A percentile compares a stretch with the other conserved stretches of the same genome.
Conservation (phyloP, 441 rosid genomes). For the Euphorbia neoarborescens region DNA sequence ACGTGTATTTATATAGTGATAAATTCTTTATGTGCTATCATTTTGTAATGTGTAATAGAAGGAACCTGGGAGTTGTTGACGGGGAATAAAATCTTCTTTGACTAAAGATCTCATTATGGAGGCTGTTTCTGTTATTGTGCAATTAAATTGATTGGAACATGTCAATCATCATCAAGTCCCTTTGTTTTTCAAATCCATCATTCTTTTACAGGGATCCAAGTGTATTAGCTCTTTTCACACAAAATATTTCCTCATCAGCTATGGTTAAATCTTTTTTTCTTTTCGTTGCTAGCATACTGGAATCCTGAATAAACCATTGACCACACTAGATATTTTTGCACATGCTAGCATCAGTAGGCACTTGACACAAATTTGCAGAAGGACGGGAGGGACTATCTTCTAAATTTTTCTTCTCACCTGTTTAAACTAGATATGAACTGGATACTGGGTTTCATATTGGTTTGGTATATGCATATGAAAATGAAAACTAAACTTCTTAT, state of each 20-base stretch:
- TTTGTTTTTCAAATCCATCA: background rate
- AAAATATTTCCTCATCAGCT: too few relatives aligned
- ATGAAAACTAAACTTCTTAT: background rate
- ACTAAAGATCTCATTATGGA: background rate
- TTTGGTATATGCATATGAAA: background rate
- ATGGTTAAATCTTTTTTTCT: background rate
- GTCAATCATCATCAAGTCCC: background rate
- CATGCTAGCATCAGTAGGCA: background rate
- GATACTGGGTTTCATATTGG: constrained; percentile 1
- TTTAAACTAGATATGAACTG: background rate
- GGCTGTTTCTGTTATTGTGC: background rate
- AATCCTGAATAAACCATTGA: background rate
- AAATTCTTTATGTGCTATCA: background rate
- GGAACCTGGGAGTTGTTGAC: background rate
- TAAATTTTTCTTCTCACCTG: background rate
- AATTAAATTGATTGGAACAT: background rate
- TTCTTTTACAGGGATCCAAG: background rate
- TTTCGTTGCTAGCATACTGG: background rate
- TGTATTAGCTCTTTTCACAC: background rate
- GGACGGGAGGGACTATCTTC: background rate
- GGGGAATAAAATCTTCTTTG: background rate
- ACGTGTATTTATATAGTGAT: background rate
- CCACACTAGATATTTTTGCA: background rate
- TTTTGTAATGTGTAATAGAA: background rate
- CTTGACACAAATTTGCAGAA: background rate